Base-by-base conservation (phyloP, 805 yeast species). In the Candida corydali region DNA sequence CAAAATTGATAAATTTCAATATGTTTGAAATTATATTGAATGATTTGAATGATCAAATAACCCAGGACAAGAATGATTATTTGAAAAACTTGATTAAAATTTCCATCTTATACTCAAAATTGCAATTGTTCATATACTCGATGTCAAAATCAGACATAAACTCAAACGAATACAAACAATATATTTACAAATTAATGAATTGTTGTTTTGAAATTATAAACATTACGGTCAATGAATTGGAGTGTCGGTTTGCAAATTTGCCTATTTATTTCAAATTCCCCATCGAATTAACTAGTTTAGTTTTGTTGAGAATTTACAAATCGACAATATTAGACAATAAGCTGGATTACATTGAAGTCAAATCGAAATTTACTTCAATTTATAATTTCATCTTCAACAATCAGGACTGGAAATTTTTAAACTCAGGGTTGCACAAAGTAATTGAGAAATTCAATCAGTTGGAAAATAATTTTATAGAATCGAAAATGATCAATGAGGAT, bases 11-110 rank as follows among this genome's bases (percentile, higher is more conserved):
- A 16, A 61, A 60, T 41, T 50, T 68, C 42, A 55, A 61, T 44
- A 67, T 68, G 72, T 67, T 63, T 50, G 73, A 68, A 39, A 56
- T 54, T 9, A 66, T 67, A 22, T 45, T 68, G 32, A 49, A 53
- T 34, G 63, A 65, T 29, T 52, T 61, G 32, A 42, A 44, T 17
- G 40, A 41, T 9, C 7, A 26, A 8, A 31, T 39, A 22, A 6
- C 4, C 10, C 14, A 7, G 10, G 17, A 12, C 5, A 25, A 39
- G 3, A 49, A 54, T 16, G 46, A 52, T 5, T 36, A 53, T 25
- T 43, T 52, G 19, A 44, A 47, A 26, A 51, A 50, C 39, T 14
- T 63, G 37, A 53, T 63, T 5, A 40, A 52, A 26, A 42, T 65
- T 12, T 54, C 69, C 9, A 51, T 65, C 16, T 64, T 60, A 37